Evolutionary conservation across 208 protist species (phyloP), one percentile per base, ranked within the genome.

Genomic region (Phytomonas sp.): DNA sequence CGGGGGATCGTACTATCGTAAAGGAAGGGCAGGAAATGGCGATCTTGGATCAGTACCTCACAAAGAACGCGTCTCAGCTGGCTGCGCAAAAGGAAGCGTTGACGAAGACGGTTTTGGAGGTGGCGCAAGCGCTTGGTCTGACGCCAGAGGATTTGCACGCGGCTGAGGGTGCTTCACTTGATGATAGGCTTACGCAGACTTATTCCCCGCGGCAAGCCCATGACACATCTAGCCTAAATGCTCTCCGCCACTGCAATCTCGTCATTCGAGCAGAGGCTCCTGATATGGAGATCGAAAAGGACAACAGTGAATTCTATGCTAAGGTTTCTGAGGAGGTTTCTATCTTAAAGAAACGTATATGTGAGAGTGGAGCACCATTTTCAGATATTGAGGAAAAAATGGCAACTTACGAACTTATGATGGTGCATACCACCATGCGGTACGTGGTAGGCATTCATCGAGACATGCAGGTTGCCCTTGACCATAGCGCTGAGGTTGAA

Each of bases 391-490:
- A 96, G 36, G 71, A 79, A 56, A 70, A 84, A 56, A 81, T 96
- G 77, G 91, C 91, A 0, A 73, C 82, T 23, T 90, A 86, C 64
- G 91, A 96, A 74, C 75, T 96, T 23, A 52, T 83, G 12, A 73
- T 93, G 71, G 67, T 70, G 11, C 84, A 88, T 36, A 87, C 76
- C 23, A 80, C 69, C 31, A 89, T 96, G 88, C 88, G 91, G 12
- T 96, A 96, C 69, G 79, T 91, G 26, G 87, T 96, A 3, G 91
- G 91, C 4, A 67, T 96, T 26, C 88, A 96, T 69, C 74, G 68
- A 61, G 87, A 94, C 31, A 59, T 96, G 29, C 81, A 90, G 67
- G 19, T 71, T 0, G 83, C 85, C 7, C 69, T 96, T 10, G 80
- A 94, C 63, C 42, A 49, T 36, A 82, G 80, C 42, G 63, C 67